Evolutionary conservation across 306 rosid genomes (phyloP).

Genomic region (Inga laurina): DNA sequence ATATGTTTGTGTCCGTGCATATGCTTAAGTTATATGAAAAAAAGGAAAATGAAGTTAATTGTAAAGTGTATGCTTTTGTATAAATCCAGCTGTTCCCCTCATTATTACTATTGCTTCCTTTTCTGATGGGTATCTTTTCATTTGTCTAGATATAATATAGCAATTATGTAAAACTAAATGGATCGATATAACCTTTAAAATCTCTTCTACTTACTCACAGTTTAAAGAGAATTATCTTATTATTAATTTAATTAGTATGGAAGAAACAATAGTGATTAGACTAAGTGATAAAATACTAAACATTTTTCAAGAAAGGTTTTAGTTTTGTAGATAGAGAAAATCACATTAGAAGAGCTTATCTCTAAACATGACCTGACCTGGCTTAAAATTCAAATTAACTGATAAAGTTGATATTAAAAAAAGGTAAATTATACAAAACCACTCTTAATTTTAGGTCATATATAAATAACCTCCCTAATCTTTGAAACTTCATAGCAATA

Average conservation of each 20-base stretch:
- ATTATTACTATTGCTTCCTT: slow-evolving; percentile 20
- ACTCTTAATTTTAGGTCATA: too few species aligned
- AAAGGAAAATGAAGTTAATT: slow-evolving; percentile 3
- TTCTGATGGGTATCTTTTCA: background rate
- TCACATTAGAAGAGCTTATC: background rate
- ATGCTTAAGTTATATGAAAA: too few species aligned
- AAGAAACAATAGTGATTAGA: background rate
- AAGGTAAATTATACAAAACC: background rate
- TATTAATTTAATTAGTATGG: background rate
- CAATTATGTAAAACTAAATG: background rate
- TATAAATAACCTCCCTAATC: too few species aligned
- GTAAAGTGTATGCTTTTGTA: slow-evolving; percentile 27
- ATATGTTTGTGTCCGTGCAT: too few species aligned
- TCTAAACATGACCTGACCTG: background rate
- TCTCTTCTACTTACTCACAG: background rate
- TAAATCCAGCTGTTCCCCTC: background rate
- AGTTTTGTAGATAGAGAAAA: background rate
- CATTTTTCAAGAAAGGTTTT: background rate
- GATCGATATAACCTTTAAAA: background rate
- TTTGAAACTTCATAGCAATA: too few species aligned
- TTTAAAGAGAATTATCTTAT: background rate
- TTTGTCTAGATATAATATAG: background rate
- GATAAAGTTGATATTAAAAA: background rate
- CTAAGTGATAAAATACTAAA: background rate
- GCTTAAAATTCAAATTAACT: background rate